phyloP scores from a whole-genome alignment of 2,329 filamentous ascomycete species.

The Claviceps humidiphila region DNA sequence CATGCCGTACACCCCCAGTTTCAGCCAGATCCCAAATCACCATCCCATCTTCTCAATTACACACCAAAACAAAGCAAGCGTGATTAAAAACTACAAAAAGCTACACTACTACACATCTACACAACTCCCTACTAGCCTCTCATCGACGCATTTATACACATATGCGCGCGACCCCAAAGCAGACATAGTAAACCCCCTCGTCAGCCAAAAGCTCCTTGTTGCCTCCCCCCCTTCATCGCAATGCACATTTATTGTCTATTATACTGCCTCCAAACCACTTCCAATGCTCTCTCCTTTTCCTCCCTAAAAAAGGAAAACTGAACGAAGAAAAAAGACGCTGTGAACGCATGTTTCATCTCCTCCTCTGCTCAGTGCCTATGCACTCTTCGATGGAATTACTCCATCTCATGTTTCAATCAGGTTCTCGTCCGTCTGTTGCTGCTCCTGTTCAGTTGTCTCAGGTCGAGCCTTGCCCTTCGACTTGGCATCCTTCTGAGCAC shows the following conservation, averaged over 20 bases:
- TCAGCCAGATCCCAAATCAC: not conserved
- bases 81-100: not conserved
- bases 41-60: not conserved
- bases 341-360: not conserved
- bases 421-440: constrained; percentile 39
- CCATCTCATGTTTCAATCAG: constrained; percentile 41
- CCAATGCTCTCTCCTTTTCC: not conserved
- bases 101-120: not conserved
- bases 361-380: not conserved
- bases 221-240: not conserved
- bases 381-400: not conserved
- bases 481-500: constrained; percentile 50
- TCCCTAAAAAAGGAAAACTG: not conserved
- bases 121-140: not conserved
- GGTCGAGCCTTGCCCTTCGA: constrained; percentile 44
- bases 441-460: constrained; percentile 25
- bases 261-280: not conserved
- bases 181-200: not conserved
- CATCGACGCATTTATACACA: not conserved
- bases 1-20: not conserved
- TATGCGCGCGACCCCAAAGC: not conserved
- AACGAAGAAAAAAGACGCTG: not conserved
- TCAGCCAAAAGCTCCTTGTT: not conserved
- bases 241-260: constrained; percentile 2
- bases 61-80: not conserved